Conservation (phyloP, 2,329 filamentous ascomycete genomes). For the Cercospora sp. region DNA sequence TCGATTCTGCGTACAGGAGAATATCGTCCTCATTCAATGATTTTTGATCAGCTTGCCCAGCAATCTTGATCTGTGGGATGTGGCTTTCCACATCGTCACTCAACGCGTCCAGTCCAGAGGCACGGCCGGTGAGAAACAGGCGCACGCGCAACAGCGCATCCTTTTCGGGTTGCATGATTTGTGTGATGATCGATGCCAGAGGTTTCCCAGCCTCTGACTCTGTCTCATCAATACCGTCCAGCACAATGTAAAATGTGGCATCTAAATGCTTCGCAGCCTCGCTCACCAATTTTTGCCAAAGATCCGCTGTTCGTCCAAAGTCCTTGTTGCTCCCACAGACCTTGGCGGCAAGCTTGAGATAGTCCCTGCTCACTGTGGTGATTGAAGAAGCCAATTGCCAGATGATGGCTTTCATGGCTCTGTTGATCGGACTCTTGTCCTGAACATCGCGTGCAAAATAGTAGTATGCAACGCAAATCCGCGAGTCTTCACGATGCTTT, state of each 20-base stretch:
- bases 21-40: neutral
- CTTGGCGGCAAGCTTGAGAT: neutral
- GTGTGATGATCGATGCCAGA: neutral
- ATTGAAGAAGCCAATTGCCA: neutral
- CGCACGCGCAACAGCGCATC: neutral
- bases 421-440: neutral
- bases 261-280: neutral
- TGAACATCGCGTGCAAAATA: neutral
- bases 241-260: neutral
- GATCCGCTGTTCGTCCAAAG: neutral
- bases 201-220: neutral
- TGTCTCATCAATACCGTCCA: neutral
- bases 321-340: neutral
- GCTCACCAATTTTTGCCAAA: neutral
- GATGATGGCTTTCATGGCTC: neutral
- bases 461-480: neutral
- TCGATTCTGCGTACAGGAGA: neutral
- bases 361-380: neutral
- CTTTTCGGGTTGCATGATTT: neutral
- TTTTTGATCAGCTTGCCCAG: neutral
- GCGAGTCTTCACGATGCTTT: neutral
- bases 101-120: neutral
- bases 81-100: neutral
- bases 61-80: neutral
- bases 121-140: neutral